These are phyloP conservation scores for Trypanosoma brucei DNA, from an alignment of 208 protist species.

Conservation along the genomic window DNA sequence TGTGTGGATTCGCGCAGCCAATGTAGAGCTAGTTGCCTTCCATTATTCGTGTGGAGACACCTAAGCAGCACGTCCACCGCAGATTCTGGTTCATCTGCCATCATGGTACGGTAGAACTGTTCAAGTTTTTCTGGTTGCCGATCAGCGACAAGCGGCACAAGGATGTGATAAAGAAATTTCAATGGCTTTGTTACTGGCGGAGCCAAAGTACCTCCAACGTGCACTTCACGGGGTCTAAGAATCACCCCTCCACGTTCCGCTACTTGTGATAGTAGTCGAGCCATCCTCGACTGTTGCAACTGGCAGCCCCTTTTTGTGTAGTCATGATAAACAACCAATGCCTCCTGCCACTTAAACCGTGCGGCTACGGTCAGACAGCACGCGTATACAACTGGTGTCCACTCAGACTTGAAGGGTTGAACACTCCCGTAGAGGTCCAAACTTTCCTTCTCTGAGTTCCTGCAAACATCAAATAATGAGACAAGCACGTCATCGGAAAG, in stretches of 20 bases:
- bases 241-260: slow-evolving; percentile 7
- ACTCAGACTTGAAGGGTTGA: slow-evolving; percentile 44
- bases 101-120: slow-evolving; percentile 55
- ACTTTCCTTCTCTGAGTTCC: slow-evolving; percentile 33
- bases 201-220: not conserved
- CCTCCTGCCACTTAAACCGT: slow-evolving; percentile 40
- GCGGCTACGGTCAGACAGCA: slow-evolving; percentile 70
- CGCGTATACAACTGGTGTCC: slow-evolving; percentile 59
- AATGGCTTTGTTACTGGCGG: slow-evolving; percentile 21
- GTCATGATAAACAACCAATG: slow-evolving; percentile 42
- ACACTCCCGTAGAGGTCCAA: slow-evolving; percentile 46
- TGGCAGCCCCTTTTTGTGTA: slow-evolving; percentile 23
- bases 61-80: slow-evolving; percentile 64
- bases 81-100: slow-evolving; percentile 41
- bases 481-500: slow-evolving; percentile 58
- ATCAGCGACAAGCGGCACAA: slow-evolving; percentile 59
- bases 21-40: slow-evolving; percentile 25
- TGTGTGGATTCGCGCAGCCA: slow-evolving; percentile 20
- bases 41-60: slow-evolving; percentile 38
- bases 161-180: slow-evolving; percentile 71
- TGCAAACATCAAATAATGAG: slow-evolving; percentile 56
- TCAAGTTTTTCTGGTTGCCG: slow-evolving; percentile 32
- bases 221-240: not conserved
- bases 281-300: slow-evolving; percentile 1
- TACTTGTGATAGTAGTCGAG: slow-evolving; percentile 11